These are phyloP conservation scores for Ceratobasidium sp. DNA, from an alignment of 1,284 basidiomycete species.

Conservation along the genomic window DNA sequence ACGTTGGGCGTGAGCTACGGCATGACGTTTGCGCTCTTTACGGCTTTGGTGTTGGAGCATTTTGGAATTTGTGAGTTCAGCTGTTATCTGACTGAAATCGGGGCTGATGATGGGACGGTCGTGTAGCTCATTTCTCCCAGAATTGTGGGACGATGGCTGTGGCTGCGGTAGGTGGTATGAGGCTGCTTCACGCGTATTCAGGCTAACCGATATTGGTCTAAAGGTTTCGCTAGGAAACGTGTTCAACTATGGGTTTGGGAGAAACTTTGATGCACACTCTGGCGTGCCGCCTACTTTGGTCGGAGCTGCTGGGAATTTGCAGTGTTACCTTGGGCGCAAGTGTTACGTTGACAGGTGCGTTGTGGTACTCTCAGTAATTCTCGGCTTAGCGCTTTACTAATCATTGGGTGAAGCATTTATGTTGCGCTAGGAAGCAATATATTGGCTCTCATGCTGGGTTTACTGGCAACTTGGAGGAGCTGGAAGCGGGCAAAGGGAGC, in stretches of 20 bases:
- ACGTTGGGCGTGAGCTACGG: constrained; percentile 81
- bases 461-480: constrained; percentile 31
- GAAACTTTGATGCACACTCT: constrained; percentile 78
- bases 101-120: background rate
- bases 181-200: background rate
- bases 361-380: background rate
- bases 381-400: background rate
- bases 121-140: constrained; percentile 69
- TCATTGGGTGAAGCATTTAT: background rate
- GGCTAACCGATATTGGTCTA: background rate
- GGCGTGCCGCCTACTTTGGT: background rate
- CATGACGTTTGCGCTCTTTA: constrained; percentile 78
- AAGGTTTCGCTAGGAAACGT: constrained; percentile 62
- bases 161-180: constrained; percentile 73
- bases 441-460: constrained; percentile 14
- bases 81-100: constrained; percentile 41
- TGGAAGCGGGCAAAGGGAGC: constrained; percentile 10
- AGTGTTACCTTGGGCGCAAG: constrained; percentile 42
- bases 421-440: constrained; percentile 21
- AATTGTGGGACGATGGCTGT: constrained; percentile 87
- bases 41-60: constrained; percentile 84
- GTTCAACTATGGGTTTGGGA: constrained; percentile 86
- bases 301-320: constrained; percentile 23
- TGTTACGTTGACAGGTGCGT: constrained; percentile 44
- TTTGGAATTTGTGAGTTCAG: constrained; percentile 75